phyloP scores from a whole-genome alignment of 495 filamentous ascomycete species.

The Podospora pseudoanserina region DNA sequence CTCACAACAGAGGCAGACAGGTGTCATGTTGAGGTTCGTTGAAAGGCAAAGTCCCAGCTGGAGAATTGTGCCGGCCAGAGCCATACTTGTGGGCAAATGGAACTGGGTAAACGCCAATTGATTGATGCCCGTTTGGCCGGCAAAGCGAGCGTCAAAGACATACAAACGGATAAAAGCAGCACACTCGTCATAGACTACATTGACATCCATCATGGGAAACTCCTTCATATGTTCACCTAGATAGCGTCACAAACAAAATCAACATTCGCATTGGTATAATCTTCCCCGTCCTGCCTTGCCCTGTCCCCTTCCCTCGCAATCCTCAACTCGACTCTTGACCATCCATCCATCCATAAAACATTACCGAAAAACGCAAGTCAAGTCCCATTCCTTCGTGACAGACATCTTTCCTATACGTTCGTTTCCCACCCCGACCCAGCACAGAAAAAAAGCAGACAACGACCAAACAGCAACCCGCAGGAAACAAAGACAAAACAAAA shows the following conservation, averaged over 20 bases:
- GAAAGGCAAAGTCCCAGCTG: too few species aligned
- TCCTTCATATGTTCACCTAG: neutral
- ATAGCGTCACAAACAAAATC: neutral
- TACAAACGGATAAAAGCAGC: too few species aligned
- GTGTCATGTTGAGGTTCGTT: too few species aligned
- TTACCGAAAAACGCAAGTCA: neutral
- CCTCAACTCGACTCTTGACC: neutral
- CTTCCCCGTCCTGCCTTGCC: neutral
- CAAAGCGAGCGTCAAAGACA: too few species aligned
- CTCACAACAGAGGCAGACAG: too few species aligned
- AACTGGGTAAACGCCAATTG: too few species aligned
- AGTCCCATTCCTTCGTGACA: neutral
- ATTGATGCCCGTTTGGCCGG: too few species aligned
- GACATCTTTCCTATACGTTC: neutral
- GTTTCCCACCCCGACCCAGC: neutral
- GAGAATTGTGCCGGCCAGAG: too few species aligned
- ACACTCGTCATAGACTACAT: neutral
- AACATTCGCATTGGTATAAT: neutral
- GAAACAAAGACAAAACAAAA: constrained; percentile 2
- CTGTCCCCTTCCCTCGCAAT: neutral
- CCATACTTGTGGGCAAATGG: too few species aligned
- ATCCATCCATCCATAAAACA: neutral
- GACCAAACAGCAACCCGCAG: neutral
- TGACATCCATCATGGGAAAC: neutral
- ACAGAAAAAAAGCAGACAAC: neutral